Evolutionary conservation across 192 early-diverging fungal species (phyloP).

Genomic region (Chytriomyces hyalinus): DNA sequence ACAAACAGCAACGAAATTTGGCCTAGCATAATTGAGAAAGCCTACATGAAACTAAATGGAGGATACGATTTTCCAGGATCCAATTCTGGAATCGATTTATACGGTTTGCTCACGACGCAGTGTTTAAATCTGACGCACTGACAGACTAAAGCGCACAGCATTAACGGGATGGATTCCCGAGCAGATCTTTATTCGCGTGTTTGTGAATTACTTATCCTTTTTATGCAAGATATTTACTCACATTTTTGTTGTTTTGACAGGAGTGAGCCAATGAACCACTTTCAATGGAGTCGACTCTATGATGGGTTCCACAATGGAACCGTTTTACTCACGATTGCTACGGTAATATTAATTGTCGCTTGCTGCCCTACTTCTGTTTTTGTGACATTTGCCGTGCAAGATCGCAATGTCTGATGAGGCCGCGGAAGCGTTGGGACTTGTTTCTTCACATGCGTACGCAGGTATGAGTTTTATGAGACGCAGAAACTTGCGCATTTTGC

Average conservation of each 20-base stretch:
- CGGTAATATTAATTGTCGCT: constrained; percentile 46
- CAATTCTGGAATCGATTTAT: constrained; percentile 91
- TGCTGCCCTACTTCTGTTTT: neutral
- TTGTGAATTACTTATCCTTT: constrained; percentile 15
- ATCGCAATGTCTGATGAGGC: constrained; percentile 69
- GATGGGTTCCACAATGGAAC: constrained; percentile 72
- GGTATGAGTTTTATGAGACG: constrained; percentile 41
- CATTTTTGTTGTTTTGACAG: constrained; percentile 31
- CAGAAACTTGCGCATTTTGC: too few relatives aligned
- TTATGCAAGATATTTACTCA: neutral
- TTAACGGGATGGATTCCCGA: constrained; percentile 96
- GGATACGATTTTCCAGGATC: constrained; percentile 95
- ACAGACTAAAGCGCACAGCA: constrained; percentile 47
- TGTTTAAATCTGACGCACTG: constrained; percentile 18
- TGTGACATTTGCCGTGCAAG: constrained; percentile 24
- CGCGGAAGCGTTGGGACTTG: constrained; percentile 73
- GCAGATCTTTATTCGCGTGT: constrained; percentile 83
- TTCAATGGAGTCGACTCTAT: constrained; percentile 75
- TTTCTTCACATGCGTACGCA: constrained; percentile 91
- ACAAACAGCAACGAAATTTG: constrained; percentile 75
- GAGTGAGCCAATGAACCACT: constrained; percentile 61
- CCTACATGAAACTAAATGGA: constrained; percentile 94
- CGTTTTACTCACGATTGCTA: constrained; percentile 82
- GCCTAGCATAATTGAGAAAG: constrained; percentile 91
- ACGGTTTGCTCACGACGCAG: constrained; percentile 50